phyloP scores from a whole-genome alignment of 2,329 filamentous ascomycete species.

The Aureobasidium sp. region DNA sequence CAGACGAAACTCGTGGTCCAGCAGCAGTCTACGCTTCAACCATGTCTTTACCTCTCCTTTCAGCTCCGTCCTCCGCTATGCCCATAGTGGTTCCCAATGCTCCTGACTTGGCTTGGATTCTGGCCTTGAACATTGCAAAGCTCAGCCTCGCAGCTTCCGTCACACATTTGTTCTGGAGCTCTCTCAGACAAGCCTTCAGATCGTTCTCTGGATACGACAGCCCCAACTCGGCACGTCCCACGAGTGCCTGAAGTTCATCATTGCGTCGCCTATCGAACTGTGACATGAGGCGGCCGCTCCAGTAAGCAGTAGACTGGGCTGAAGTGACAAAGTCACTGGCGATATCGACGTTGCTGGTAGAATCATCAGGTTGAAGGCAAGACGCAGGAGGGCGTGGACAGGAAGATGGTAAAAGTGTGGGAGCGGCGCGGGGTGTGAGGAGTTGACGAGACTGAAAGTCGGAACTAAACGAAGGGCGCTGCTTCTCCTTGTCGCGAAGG shows the following conservation, averaged over 20 bases:
- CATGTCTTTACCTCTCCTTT: neutral
- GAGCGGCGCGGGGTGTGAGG: neutral
- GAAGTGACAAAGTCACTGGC: neutral
- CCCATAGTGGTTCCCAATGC: neutral
- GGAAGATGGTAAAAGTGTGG: neutral
- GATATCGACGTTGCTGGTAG: neutral
- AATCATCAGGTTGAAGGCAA: neutral
- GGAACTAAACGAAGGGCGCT: neutral
- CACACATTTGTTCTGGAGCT: slow-evolving; percentile 3
- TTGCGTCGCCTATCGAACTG: slow-evolving; percentile 7
- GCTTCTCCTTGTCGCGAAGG: neutral
- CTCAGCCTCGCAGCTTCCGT: slow-evolving; percentile 4
- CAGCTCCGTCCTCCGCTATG: neutral
- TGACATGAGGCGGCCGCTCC: slow-evolving; percentile 9
- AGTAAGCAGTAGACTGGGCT: slow-evolving; percentile 5
- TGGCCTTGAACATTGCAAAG: slow-evolving; percentile 12
- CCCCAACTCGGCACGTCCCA: neutral
- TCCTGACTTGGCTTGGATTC: neutral
- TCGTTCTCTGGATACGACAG: neutral
- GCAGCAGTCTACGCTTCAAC: slow-evolving; percentile 6
- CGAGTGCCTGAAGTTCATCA: neutral
- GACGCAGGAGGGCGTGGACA: neutral
- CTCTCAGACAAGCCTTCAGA: neutral
- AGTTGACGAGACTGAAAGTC: neutral
- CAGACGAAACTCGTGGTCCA: neutral